phyloP scores from a whole-genome alignment of 2,329 filamentous ascomycete genomes.

The Nigrograna mackinnonii region DNA sequence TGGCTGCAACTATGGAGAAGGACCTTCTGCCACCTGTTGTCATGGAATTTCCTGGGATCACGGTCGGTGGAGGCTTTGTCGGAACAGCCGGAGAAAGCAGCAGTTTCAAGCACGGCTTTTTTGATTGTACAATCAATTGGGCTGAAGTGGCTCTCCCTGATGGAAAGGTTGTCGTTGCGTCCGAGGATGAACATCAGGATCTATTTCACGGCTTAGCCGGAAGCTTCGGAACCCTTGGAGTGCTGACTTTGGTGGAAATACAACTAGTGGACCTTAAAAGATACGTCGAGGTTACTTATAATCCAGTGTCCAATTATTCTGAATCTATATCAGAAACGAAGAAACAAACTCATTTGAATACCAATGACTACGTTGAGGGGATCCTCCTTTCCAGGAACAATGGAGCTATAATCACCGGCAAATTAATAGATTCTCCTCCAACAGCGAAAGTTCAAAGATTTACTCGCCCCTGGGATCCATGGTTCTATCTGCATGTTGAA shows the following conservation, averaged over 20 bases:
- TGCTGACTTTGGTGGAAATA: slow-evolving; percentile 64
- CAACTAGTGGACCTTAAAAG: slow-evolving; percentile 55
- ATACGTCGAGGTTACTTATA: slow-evolving; percentile 66
- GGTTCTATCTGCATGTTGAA: slow-evolving; percentile 72
- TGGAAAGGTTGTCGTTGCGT: slow-evolving; percentile 57
- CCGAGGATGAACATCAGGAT: slow-evolving; percentile 50
- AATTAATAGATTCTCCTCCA: slow-evolving; percentile 51
- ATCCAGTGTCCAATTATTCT: slow-evolving; percentile 55
- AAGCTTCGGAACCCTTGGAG: slow-evolving; percentile 63
- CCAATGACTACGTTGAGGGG: slow-evolving; percentile 69
- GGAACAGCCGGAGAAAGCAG: slow-evolving; percentile 70
- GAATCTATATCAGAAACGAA: slow-evolving; percentile 50
- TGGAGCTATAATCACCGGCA: slow-evolving; percentile 64
- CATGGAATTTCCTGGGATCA: slow-evolving; percentile 74
- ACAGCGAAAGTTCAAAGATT: slow-evolving; percentile 47
- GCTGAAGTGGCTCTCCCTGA: slow-evolving; percentile 67
- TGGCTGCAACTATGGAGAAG: slow-evolving; percentile 58
- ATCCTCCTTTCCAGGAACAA: slow-evolving; percentile 61
- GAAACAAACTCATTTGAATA: slow-evolving; percentile 35
- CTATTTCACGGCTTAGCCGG: slow-evolving; percentile 63
- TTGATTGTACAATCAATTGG: slow-evolving; percentile 64
- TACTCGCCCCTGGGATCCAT: slow-evolving; percentile 63
- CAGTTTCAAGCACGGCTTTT: slow-evolving; percentile 69
- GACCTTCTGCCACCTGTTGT: slow-evolving; percentile 67
- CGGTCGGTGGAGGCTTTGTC: slow-evolving; percentile 67